phyloP scores from a whole-genome alignment of 148 eudicot species.

The Camellia lanceoleosa region DNA sequence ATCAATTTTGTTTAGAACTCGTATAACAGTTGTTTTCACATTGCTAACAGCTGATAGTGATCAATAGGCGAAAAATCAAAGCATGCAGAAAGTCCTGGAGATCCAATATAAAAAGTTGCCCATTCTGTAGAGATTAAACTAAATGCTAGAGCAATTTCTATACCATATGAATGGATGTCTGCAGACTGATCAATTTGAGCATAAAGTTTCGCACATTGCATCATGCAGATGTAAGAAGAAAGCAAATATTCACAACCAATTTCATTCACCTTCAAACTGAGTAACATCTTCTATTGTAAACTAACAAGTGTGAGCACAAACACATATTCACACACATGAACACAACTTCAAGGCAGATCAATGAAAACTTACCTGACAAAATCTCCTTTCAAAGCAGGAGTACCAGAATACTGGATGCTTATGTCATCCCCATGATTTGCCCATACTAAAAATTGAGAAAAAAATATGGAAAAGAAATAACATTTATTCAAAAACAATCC shows the following conservation, averaged over 20 bases:
- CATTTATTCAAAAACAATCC: neutral
- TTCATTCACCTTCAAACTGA: neutral
- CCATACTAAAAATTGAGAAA: conserved; percentile 59
- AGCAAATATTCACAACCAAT: neutral
- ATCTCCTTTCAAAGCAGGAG: conserved; percentile 97
- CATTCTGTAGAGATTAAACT: neutral
- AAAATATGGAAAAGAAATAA: conserved; percentile 6
- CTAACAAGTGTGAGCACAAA: neutral
- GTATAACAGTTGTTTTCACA: no score
- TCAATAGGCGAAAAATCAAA: no score
- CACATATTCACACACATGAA: neutral
- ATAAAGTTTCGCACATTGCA: neutral
- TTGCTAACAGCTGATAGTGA: no score
- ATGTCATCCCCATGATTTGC: conserved; percentile 97
- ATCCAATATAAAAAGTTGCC: neutral
- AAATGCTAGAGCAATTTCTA: neutral
- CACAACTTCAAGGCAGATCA: neutral
- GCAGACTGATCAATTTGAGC: neutral
- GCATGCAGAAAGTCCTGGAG: neutral
- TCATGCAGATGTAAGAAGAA: neutral
- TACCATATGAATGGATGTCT: neutral
- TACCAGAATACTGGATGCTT: conserved; percentile 98
- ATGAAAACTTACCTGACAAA: conserved; percentile 71
- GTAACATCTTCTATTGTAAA: neutral
- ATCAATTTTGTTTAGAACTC: neutral